A percentile compares a stretch with the other conserved stretches of the same genome.
phyloP scores from a whole-genome alignment of 1,284 basidiomycete genomes.

The Malassezia furfur region DNA sequence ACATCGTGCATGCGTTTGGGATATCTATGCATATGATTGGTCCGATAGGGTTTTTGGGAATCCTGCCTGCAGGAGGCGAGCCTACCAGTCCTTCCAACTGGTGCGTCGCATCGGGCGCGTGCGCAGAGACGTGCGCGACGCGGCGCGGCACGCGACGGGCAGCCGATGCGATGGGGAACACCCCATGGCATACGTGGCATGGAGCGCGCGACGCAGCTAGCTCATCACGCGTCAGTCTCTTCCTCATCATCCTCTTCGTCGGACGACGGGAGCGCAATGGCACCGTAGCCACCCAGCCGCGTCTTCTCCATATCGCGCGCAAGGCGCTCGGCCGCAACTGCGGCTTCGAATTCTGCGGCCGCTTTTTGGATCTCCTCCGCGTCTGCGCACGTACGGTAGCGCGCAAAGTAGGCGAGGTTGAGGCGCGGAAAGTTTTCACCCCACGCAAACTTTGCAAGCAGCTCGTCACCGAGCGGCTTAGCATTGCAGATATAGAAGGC shows the following conservation, averaged over 20 bases:
- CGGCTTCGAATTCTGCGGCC: conserved; percentile 27
- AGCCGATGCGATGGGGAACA: too few species aligned
- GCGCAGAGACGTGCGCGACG: too few species aligned
- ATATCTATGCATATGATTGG: too few species aligned
- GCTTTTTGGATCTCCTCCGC: conserved; percentile 24
- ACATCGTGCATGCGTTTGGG: too few species aligned
- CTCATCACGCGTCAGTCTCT: too few species aligned
- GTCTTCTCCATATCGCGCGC: conserved; percentile 8
- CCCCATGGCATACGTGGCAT: too few species aligned
- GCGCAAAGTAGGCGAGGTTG: conserved; percentile 29
- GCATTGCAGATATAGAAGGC: conserved; percentile 35
- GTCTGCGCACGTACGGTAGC: conserved; percentile 25
- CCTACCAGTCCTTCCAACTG: too few species aligned
- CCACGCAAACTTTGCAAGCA: conserved; percentile 40
- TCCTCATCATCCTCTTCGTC: neutral
- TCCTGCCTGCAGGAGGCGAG: too few species aligned
- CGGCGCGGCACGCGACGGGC: too few species aligned
- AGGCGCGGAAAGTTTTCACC: conserved; percentile 36
- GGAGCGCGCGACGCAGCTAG: too few species aligned
- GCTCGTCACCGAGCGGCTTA: conserved; percentile 26
- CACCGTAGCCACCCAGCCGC: conserved; percentile 10
- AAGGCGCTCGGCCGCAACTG: conserved; percentile 23
- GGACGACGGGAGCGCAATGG: conserved; percentile 9
- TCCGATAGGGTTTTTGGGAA: too few species aligned
- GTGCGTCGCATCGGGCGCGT: too few species aligned